phyloP scores from a whole-genome alignment of 1,284 basidiomycete species.

The Erythrobasidium hasegawianum region DNA sequence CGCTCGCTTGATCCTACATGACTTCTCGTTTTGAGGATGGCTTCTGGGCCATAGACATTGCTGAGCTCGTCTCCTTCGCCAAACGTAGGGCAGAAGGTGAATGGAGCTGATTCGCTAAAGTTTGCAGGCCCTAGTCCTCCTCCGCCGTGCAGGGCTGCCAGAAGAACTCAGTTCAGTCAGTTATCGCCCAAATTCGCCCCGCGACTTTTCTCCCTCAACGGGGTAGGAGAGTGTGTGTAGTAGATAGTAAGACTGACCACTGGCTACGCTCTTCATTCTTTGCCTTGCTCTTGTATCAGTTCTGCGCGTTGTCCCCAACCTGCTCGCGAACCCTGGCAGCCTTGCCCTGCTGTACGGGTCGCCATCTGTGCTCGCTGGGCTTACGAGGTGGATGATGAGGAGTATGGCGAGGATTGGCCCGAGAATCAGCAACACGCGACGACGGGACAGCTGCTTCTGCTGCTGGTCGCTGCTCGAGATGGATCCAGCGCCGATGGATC shows the following conservation, averaged over 20 bases:
- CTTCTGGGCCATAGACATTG: conserved; percentile 69
- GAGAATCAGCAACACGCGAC: conserved; percentile 28
- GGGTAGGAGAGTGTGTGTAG: not conserved
- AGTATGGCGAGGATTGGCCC: conserved; percentile 26
- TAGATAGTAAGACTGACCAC: conserved; percentile 34
- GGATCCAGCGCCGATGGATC: not conserved
- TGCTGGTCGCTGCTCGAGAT: not conserved
- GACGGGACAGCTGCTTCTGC: conserved; percentile 18
- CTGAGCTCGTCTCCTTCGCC: conserved; percentile 75
- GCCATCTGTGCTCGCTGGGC: not conserved
- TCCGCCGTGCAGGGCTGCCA: conserved; percentile 38
- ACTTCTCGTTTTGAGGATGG: conserved; percentile 69
- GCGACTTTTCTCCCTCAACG: too few species aligned
- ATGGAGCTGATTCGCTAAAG: conserved; percentile 62
- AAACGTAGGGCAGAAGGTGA: conserved; percentile 82
- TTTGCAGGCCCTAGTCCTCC: conserved; percentile 44
- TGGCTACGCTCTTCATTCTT: conserved; percentile 32
- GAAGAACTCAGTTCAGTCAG: not conserved
- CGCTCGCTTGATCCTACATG: conserved; percentile 79
- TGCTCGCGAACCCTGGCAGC: conserved; percentile 33
- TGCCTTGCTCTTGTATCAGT: conserved; percentile 31
- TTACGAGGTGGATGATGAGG: conserved; percentile 25
- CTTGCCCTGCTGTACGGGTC: conserved; percentile 4
- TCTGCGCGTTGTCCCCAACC: conserved; percentile 19
- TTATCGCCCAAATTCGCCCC: too few species aligned